Evolutionary conservation across 2,329 filamentous ascomycete species (phyloP).

Genomic region (Sporothrix pseudoabietina): DNA sequence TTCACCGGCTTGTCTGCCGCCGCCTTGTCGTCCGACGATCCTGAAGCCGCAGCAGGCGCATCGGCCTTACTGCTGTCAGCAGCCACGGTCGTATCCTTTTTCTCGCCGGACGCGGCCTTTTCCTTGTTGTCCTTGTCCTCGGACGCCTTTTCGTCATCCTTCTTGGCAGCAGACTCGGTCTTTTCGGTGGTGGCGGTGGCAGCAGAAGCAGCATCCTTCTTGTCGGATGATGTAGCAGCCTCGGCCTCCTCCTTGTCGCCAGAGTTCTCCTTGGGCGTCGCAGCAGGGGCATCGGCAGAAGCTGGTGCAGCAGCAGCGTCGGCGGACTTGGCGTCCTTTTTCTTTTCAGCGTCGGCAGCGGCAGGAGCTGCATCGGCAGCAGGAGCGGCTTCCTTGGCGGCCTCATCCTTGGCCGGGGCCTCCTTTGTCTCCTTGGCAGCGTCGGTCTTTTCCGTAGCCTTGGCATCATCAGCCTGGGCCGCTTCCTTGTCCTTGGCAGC

Average conservation of each 20-base stretch:
- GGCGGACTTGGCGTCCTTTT: slow-evolving; percentile 17
- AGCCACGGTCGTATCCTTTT: background rate
- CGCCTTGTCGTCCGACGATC: background rate
- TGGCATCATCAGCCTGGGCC: background rate
- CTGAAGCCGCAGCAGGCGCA: background rate
- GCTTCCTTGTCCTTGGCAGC: background rate
- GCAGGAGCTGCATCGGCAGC: background rate
- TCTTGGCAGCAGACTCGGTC: background rate
- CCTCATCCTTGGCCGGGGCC: background rate
- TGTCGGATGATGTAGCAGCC: background rate
- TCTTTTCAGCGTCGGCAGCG: background rate
- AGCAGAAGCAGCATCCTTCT: background rate
- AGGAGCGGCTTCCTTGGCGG: background rate
- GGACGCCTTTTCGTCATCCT: background rate
- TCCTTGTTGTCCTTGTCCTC: slow-evolving; percentile 8
- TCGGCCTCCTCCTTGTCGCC: slow-evolving; percentile 8
- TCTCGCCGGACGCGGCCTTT: background rate
- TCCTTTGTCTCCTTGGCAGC: background rate
- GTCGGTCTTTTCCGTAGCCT: background rate
- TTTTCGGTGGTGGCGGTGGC: background rate
- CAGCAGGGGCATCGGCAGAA: background rate
- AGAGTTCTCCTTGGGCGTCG: slow-evolving; percentile 4
- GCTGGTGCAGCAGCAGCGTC: slow-evolving; percentile 1
- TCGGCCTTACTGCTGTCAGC: background rate
- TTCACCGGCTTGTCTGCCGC: slow-evolving; percentile 31